Evolutionary conservation across 495 filamentous ascomycete genomes (phyloP), one percentile per base, ranked within the genome.

Genomic region (Penicilliopsis zonata): DNA sequence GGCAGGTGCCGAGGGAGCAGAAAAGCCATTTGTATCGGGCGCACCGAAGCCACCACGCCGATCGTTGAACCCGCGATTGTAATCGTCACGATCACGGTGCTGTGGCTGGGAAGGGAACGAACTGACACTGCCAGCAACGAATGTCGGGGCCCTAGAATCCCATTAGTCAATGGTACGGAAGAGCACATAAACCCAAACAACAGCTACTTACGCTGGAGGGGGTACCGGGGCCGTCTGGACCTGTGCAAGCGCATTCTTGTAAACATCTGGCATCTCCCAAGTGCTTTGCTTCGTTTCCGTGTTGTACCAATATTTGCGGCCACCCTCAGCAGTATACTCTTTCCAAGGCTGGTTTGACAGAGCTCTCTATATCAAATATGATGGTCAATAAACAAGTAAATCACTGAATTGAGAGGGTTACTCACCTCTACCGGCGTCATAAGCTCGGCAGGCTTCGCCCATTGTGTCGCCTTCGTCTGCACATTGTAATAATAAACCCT

Each of bases 401-500:
- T 12, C 13, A 2, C n/a, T 31, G 13, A 31, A 35, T 46, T 17
- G 39, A 28, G 13, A 37, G 31, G 19, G 35, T 30, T 28, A 59
- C 70, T 42, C 57, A 93, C 87, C 75, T 94, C 87, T 16, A 79
- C 76, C 8, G 73, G 73, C 1, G 72, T 82, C 86, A 94, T 90
- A 54, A 95, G 53, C 24, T 88, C 92, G 40, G 75, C 67, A 13
- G 90, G 90, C 57, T 94, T 95, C 23, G 74, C 77, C 90, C 90
- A 98, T 74, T 86, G 80, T 18, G 88, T 95, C 19, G 66, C 78
- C 48, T 90, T 87, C 3, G 86, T 94, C 38, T 78, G 60, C 3
- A 74, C 59, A 55, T 96, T 93, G 62, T 86, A 94, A 50, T 93
- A 98, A 58, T 98, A 98, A n/a, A 76, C 63, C 31, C 84, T 72